These are phyloP conservation scores for Russula griseocarnosa DNA, from an alignment of 768 basidiomycete species.

Conservation along the genomic window DNA sequence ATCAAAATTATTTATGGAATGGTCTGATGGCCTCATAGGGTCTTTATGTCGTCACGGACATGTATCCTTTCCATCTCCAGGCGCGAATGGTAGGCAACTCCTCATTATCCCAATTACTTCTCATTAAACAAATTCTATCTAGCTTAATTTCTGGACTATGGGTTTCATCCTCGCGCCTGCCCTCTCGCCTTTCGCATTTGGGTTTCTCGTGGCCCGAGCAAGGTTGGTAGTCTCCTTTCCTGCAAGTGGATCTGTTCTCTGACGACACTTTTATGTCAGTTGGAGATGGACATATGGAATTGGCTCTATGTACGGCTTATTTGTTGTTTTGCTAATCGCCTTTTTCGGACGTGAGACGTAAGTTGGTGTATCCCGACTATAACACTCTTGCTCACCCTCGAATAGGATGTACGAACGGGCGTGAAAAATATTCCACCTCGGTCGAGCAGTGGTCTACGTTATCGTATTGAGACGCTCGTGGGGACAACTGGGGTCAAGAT, in stretches of 20 bases:
- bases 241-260: not conserved
- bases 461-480: constrained; percentile 54
- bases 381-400: constrained; percentile 7
- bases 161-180: constrained; percentile 66
- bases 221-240: constrained; percentile 32
- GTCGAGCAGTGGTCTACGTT: constrained; percentile 38
- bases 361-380: constrained; percentile 23
- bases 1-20: not conserved
- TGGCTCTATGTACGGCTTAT: constrained; percentile 52
- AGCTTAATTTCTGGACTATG: constrained; percentile 72
- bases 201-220: constrained; percentile 59
- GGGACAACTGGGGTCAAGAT: constrained; percentile 59
- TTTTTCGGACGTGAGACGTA: constrained; percentile 68
- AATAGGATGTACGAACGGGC: constrained; percentile 56
- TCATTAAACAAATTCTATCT: not conserved
- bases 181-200: constrained; percentile 61
- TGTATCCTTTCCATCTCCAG: constrained; percentile 67
- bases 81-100: constrained; percentile 49
- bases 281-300: constrained; percentile 72
- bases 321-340: constrained; percentile 55
- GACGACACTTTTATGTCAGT: constrained; percentile 28
- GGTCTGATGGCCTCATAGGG: constrained; percentile 38
- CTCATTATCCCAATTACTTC: not conserved
- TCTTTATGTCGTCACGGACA: constrained; percentile 56
- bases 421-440: constrained; percentile 39